phyloP scores from a whole-genome alignment of 371 early-diverging fungal species.

The Smittium culicis region DNA sequence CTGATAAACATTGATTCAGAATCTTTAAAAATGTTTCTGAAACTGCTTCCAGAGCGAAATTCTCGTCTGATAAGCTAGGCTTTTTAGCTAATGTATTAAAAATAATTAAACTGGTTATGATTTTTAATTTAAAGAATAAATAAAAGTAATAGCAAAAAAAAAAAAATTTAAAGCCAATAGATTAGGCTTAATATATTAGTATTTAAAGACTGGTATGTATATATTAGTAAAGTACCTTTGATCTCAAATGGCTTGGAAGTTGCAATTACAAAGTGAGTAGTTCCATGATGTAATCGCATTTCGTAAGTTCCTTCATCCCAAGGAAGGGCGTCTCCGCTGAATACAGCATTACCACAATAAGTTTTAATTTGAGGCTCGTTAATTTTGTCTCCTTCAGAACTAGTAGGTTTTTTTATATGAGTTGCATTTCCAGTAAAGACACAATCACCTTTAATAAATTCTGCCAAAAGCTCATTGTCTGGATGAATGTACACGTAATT shows the following conservation, averaged over 20 bases:
- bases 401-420: background rate
- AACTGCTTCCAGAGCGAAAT: background rate
- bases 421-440: constrained; percentile 22
- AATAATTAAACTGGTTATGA: background rate
- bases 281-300: constrained; percentile 75
- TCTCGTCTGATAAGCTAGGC: background rate
- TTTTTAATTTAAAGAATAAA: background rate
- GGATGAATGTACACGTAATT: constrained; percentile 45
- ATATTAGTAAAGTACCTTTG: constrained; percentile 6
- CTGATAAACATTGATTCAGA: constrained; percentile 6
- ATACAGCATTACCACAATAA: constrained; percentile 37
- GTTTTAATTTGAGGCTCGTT: background rate
- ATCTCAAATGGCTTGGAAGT: constrained; percentile 65
- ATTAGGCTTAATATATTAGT: background rate
- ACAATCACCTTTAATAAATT: constrained; percentile 32
- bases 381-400: background rate
- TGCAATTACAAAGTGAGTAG: constrained; percentile 69
- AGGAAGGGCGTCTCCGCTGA: constrained; percentile 49
- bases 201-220: background rate
- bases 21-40: background rate
- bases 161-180: no score
- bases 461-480: constrained; percentile 27
- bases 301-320: constrained; percentile 80
- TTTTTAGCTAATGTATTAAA: background rate
- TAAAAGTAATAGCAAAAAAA: background rate